Evolutionary conservation across 345 rosid species (phyloP).

Genomic region (Aquilaria sinensis): DNA sequence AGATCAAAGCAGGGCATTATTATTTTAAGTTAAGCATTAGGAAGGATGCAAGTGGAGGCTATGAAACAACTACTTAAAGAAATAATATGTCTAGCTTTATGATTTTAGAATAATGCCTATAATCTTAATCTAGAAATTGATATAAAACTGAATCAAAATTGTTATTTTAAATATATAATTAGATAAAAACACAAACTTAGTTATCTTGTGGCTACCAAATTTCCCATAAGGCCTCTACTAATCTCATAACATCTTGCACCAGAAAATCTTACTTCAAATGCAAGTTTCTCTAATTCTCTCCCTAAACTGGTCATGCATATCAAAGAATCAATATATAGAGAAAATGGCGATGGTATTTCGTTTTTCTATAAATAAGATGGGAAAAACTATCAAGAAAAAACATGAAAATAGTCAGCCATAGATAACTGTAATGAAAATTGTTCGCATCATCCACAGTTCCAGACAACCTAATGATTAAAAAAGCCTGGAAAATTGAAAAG

Average conservation of each 20-base stretch:
- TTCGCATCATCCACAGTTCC: constrained; percentile 38
- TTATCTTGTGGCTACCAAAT: constrained; percentile 59
- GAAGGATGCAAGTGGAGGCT: too few species aligned
- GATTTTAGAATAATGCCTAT: background rate
- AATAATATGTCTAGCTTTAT: too few species aligned
- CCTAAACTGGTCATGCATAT: constrained; percentile 28
- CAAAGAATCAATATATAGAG: too few species aligned
- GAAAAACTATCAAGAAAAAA: too few species aligned
- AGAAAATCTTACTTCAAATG: constrained; percentile 68
- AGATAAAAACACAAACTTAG: constrained; percentile 3
- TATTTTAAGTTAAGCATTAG: too few species aligned
- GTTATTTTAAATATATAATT: background rate
- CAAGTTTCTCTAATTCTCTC: constrained; percentile 71
- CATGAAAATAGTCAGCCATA: constrained; percentile 38
- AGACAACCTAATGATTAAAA: background rate
- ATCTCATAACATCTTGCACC: constrained; percentile 57
- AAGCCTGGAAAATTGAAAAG: too few species aligned
- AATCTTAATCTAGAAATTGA: background rate
- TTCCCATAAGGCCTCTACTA: constrained; percentile 80
- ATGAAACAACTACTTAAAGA: too few species aligned
- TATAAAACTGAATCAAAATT: background rate
- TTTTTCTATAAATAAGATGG: too few species aligned
- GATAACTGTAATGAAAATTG: constrained; percentile 39
- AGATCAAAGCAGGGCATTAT: too few species aligned
- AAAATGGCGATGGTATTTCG: too few species aligned